Conservation (phyloP, 306 rosid species). For the Prunus davidiana region DNA sequence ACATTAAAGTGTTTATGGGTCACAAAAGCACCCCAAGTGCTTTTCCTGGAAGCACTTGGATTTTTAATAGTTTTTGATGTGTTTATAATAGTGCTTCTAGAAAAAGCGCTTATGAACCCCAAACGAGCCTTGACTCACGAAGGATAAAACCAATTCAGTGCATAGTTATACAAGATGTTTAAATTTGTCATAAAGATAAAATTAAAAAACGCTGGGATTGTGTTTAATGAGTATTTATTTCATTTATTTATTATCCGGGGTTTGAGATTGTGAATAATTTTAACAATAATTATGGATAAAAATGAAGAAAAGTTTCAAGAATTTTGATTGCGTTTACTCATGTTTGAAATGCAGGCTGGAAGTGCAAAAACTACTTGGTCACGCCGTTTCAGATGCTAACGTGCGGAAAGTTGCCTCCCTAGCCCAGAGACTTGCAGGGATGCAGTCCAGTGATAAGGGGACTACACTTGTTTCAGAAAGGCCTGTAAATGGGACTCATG, state of each 20-base stretch:
- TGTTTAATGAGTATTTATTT: not conserved
- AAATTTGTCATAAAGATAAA: not conserved
- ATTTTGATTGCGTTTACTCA: slow-evolving; percentile 12
- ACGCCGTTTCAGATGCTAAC: slow-evolving; percentile 53
- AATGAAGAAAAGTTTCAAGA: not conserved
- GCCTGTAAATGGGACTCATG: slow-evolving; percentile 32
- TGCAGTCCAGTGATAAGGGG: slow-evolving; percentile 54
- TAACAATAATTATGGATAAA: not conserved
- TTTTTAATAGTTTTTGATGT: too few relatives aligned
- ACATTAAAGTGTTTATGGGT: too few relatives aligned
- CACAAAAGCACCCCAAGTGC: too few relatives aligned
- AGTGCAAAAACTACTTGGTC: slow-evolving; percentile 65
- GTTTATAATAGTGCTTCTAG: too few relatives aligned
- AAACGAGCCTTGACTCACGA: not conserved
- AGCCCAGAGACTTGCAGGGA: slow-evolving; percentile 51
- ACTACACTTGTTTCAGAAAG: slow-evolving; percentile 25
- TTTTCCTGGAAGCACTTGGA: too few relatives aligned
- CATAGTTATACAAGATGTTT: not conserved
- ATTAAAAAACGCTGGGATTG: not conserved
- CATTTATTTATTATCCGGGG: not conserved
- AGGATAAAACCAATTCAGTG: not conserved
- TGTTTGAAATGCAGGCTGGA: slow-evolving; percentile 56
- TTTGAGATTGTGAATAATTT: too few relatives aligned
- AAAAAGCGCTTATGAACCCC: too few relatives aligned
- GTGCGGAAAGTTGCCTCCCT: slow-evolving; percentile 64